Evolutionary conservation across 139 green algal genomes (phyloP).

Genomic region (Pleodorina starrii): DNA sequence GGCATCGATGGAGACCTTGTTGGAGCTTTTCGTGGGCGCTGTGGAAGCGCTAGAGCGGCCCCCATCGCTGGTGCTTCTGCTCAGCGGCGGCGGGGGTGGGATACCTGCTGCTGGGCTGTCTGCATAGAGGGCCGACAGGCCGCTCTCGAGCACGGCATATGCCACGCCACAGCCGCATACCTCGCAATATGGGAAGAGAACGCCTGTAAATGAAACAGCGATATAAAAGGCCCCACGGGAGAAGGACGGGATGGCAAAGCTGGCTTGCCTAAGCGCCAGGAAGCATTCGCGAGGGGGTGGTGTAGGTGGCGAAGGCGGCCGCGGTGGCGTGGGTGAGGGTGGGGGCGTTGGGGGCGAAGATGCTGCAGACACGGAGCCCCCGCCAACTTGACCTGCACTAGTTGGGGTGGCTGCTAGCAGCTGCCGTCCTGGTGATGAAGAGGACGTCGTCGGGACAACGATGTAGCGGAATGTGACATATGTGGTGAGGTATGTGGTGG

Average conservation of each 20-base stretch:
- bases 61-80: too few relatives aligned
- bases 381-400: too few relatives aligned
- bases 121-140: neutral
- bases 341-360: neutral
- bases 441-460: too few relatives aligned
- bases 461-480: too few relatives aligned
- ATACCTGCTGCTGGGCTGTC: neutral
- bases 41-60: neutral
- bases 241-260: neutral
- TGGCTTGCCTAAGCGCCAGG: neutral
- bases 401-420: too few relatives aligned
- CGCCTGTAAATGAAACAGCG: neutral
- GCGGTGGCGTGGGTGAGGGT: neutral
- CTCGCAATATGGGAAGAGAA: neutral
- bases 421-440: too few relatives aligned
- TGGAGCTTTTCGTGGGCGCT: too few relatives aligned
- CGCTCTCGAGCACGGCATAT: neutral
- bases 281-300: neutral
- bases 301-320: too few relatives aligned
- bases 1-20: too few relatives aligned
- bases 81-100: neutral
- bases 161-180: neutral
- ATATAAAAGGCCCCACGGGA: neutral
- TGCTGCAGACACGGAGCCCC: too few relatives aligned
- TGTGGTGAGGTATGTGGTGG: too few relatives aligned